Evolutionary conservation across 371 early-diverging fungal species (phyloP).

Genomic region (Rhizopus delemar): DNA sequence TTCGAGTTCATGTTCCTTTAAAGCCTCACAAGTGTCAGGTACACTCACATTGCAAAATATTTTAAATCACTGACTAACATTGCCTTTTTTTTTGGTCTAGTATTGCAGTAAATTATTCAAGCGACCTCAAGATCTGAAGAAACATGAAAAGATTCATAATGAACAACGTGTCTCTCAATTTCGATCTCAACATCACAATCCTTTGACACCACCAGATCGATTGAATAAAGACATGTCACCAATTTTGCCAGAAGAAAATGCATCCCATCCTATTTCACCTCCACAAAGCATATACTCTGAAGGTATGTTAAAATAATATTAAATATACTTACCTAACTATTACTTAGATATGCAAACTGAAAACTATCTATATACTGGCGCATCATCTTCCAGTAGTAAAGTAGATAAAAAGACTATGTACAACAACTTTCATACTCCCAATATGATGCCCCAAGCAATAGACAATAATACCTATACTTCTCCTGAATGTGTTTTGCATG

Average conservation of each 20-base stretch:
- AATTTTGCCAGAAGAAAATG: constrained; percentile 8
- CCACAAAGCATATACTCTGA: constrained; percentile 29
- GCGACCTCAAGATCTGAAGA: constrained; percentile 87
- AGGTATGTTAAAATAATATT: neutral
- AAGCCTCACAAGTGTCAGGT: constrained; percentile 83
- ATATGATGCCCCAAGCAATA: constrained; percentile 7
- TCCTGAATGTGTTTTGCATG: constrained; percentile 18
- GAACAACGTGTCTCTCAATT: constrained; percentile 41
- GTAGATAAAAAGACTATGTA: neutral
- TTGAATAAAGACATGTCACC: constrained; percentile 26
- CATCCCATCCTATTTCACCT: constrained; percentile 27
- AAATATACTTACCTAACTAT: no score
- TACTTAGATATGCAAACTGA: constrained; percentile 5
- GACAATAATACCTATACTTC: neutral
- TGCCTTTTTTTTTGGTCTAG: constrained; percentile 26
- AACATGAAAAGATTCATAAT: constrained; percentile 82
- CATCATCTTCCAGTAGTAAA: constrained; percentile 9
- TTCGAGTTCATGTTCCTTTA: constrained; percentile 89
- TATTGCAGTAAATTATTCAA: constrained; percentile 81
- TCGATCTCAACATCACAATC: constrained; percentile 19
- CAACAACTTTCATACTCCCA: neutral
- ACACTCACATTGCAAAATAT: constrained; percentile 8
- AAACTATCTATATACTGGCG: constrained; percentile 16
- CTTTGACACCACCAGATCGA: constrained; percentile 27
- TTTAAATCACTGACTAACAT: neutral